These are phyloP conservation scores for Pichia sp. DNA, from an alignment of 1,139 yeast genomes.

Conservation along the genomic window DNA sequence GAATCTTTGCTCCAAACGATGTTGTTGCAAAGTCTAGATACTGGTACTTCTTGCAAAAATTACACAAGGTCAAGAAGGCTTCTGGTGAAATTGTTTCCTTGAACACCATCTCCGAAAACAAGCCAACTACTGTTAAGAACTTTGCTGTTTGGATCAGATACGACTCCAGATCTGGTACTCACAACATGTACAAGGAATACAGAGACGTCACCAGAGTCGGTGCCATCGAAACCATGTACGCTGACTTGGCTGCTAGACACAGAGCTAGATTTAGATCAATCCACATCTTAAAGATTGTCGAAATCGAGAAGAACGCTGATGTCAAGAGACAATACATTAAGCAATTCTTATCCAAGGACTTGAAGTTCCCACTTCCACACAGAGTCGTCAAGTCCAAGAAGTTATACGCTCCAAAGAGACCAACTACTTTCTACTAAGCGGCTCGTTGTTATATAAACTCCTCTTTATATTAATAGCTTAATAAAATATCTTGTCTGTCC, in stretches of 20 bases:
- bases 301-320: conserved; percentile 94
- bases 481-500: conserved; percentile 18
- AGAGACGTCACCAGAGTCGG: conserved; percentile 99
- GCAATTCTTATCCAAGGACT: conserved; percentile 93
- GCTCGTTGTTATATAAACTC: conserved; percentile 19
- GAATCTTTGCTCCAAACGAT: conserved; percentile 98
- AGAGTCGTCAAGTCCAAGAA: conserved; percentile 90
- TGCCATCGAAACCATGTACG: conserved; percentile 98
- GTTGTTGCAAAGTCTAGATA: conserved; percentile 99
- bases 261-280: conserved; percentile 99
- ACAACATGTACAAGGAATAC: conserved; percentile 99
- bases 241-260: conserved; percentile 99
- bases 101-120: conserved; percentile 87
- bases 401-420: conserved; percentile 88
- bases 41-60: conserved; percentile 99
- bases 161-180: conserved; percentile 99
- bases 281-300: conserved; percentile 98
- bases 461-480: conserved; percentile 20
- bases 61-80: conserved; percentile 99
- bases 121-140: conserved; percentile 99
- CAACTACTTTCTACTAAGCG: conserved; percentile 89
- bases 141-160: conserved; percentile 99
- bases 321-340: conserved; percentile 99
- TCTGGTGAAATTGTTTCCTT: conserved; percentile 98
- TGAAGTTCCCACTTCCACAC: conserved; percentile 99